phyloP scores from a whole-genome alignment of 495 filamentous ascomycete species.

The Aspergillus kassunensis region DNA sequence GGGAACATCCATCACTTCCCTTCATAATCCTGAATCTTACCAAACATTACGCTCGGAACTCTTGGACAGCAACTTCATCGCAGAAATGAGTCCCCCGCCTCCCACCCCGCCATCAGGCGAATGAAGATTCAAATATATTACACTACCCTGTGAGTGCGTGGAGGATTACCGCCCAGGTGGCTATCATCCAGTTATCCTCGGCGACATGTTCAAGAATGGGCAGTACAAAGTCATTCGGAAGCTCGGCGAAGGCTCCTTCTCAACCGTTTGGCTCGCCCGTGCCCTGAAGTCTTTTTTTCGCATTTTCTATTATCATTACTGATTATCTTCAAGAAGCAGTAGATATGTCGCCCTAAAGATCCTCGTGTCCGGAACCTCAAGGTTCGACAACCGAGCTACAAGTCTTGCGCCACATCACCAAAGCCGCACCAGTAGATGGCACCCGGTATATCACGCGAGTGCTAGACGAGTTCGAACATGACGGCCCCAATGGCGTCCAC shows the following conservation, averaged over 20 bases:
- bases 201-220: conserved; percentile 33
- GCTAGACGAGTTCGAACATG: conserved; percentile 38
- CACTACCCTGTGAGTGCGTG: conserved; percentile 7
- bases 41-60: no score
- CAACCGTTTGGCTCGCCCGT: conserved; percentile 44
- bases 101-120: no score
- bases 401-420: no score
- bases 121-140: conserved; percentile 22
- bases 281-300: conserved; percentile 30
- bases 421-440: no score
- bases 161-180: conserved; percentile 34
- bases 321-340: no score
- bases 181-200: conserved; percentile 42
- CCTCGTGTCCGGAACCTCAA: no score
- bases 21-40: no score
- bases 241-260: conserved; percentile 41
- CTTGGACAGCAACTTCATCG: no score
- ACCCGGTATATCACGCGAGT: conserved; percentile 36
- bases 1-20: no score
- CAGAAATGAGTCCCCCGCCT: no score
- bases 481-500: conserved; percentile 47
- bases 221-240: conserved; percentile 42
- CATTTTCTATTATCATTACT: no score
- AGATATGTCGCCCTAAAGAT: conserved; percentile 42
- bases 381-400: background rate